A percentile compares a stretch with the other conserved stretches of the same genome.
phyloP scores from a whole-genome alignment of 352 stramenopile genomes.

The Pythium apleroticum region DNA sequence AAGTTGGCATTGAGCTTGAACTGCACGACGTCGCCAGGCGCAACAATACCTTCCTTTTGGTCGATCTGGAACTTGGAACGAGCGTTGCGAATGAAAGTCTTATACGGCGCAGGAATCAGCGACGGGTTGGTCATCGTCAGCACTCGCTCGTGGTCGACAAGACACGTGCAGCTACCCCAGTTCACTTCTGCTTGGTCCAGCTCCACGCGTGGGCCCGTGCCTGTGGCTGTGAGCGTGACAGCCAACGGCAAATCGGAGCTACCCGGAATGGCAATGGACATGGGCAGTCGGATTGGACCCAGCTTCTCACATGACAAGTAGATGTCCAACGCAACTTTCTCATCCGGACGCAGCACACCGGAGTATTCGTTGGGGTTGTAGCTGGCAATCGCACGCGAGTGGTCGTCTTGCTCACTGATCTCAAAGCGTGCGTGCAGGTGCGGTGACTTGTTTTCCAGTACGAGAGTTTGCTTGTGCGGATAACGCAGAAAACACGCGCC shows the following conservation, averaged over 20 bases:
- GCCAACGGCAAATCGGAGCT: conserved; percentile 89
- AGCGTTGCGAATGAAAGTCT: conserved; percentile 92
- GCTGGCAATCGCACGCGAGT: conserved; percentile 77
- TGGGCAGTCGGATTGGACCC: conserved; percentile 88
- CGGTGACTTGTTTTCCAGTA: conserved; percentile 85
- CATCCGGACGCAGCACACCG: conserved; percentile 64
- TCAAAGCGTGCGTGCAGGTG: conserved; percentile 86
- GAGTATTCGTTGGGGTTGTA: conserved; percentile 68
- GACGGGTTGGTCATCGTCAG: conserved; percentile 89
- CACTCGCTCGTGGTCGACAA: conserved; percentile 72
- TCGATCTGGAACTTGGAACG: conserved; percentile 93
- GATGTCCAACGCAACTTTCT: conserved; percentile 70
- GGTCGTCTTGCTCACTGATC: conserved; percentile 89
- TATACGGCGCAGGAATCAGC: conserved; percentile 89
- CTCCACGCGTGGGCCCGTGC: conserved; percentile 84
- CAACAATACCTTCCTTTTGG: conserved; percentile 83
- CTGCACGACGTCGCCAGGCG: conserved; percentile 70
- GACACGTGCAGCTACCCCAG: conserved; percentile 90
- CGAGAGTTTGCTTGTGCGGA: conserved; percentile 85
- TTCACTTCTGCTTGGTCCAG: conserved; percentile 81
- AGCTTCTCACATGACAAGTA: conserved; percentile 89
- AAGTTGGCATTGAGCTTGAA: conserved; percentile 88
- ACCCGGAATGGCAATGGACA: conserved; percentile 83
- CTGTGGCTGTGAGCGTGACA: conserved; percentile 80
- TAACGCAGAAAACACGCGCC: conserved; percentile 91